Percentiles rank a stretch among this genome's conserved stretches.
Conservation (phyloP, 106 monocot genomes). For the Dendrobium officinale region DNA sequence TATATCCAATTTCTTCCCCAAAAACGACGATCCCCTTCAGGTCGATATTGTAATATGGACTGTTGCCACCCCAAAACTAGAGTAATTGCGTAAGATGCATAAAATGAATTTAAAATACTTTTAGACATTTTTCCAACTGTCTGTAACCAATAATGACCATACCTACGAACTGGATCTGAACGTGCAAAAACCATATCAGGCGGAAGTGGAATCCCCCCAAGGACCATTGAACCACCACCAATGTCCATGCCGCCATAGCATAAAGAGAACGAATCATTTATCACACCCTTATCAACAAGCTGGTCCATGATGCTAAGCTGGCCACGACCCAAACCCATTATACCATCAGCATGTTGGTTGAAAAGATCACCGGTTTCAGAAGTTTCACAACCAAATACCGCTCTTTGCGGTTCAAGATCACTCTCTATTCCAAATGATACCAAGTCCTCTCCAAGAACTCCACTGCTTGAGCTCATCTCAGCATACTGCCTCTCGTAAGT, state of each 20-base stretch:
- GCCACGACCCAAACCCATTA: conserved; percentile 77
- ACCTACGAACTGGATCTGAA: conserved; percentile 73
- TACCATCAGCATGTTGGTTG: conserved; percentile 83
- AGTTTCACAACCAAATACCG: conserved; percentile 86
- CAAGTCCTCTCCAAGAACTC: conserved; percentile 73
- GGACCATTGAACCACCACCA: conserved; percentile 83
- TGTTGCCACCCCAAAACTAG: conserved; percentile 76
- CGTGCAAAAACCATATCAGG: conserved; percentile 55
- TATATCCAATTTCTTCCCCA: conserved; percentile 54
- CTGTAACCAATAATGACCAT: conserved; percentile 14
- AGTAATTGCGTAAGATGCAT: conserved; percentile 59
- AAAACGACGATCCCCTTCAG: conserved; percentile 82
- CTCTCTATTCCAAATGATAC: conserved; percentile 59
- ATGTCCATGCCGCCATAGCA: conserved; percentile 89
- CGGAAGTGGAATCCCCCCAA: conserved; percentile 67
- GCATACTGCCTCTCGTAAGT: conserved; percentile 74
- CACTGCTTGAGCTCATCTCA: conserved; percentile 81
- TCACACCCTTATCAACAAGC: conserved; percentile 61
- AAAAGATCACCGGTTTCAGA: conserved; percentile 71
- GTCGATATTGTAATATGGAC: conserved; percentile 96
- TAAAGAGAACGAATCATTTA: conserved; percentile 69
- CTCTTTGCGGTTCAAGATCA: conserved; percentile 46
- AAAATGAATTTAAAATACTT: conserved; percentile 29
- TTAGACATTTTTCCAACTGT: background rate
- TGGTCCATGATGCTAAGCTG: conserved; percentile 87